Percentiles rank a stretch among this genome's conserved stretches.
phyloP scores from a whole-genome alignment of 345 rosid genomes.

The Leavenworthia alabamica region DNA sequence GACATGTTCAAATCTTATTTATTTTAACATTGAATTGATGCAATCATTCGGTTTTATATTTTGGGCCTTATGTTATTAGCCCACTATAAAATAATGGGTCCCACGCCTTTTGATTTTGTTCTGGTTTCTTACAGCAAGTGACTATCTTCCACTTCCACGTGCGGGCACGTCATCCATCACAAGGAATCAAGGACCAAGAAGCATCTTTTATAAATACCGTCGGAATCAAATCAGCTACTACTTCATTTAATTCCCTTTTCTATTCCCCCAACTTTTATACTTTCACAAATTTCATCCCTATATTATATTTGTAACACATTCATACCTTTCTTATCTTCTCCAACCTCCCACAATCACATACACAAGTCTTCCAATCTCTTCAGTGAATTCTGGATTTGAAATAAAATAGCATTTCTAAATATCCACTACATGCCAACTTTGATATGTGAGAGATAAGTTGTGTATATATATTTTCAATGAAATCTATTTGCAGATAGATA shows the following conservation, averaged over 20 bases:
- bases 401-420: neutral
- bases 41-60: neutral
- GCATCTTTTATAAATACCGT: neutral
- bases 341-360: neutral
- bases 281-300: neutral
- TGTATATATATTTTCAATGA: neutral
- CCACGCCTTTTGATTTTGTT: neutral
- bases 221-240: neutral
- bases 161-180: constrained; percentile 13
- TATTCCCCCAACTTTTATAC: neutral
- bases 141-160: constrained; percentile 3
- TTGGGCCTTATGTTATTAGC: neutral
- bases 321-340: neutral
- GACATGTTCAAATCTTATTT: neutral
- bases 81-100: neutral
- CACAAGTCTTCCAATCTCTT: neutral
- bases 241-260: neutral
- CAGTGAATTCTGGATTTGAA: neutral
- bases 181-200: neutral
- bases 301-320: neutral
- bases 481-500: neutral
- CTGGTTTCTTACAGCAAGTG: neutral
- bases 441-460: neutral
- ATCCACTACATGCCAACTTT: neutral
- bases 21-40: neutral